These are phyloP conservation scores for Breviolum minutum DNA, from an alignment of 73 alveolate species.

Conservation along the genomic window DNA sequence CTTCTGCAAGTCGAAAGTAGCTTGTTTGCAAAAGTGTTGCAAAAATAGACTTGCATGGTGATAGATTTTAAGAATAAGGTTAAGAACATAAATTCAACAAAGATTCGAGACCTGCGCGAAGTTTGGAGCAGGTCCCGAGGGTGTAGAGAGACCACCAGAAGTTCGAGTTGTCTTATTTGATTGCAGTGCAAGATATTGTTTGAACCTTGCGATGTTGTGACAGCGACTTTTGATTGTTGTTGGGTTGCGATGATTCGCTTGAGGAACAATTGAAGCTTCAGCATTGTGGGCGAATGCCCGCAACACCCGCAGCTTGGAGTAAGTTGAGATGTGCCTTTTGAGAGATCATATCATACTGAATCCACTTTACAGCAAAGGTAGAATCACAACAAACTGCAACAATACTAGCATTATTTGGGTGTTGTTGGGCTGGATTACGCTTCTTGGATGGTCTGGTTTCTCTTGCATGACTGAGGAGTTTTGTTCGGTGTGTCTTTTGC, in stretches of 20 bases:
- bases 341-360: no score
- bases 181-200: not conserved
- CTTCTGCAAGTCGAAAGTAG: constrained; percentile 89
- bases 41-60: no score
- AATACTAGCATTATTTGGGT: no score
- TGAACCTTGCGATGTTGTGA: no score
- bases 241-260: not conserved
- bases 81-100: no score
- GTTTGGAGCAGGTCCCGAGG: not conserved
- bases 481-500: constrained; percentile 88
- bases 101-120: not conserved
- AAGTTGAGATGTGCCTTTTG: not conserved
- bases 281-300: constrained; percentile 51
- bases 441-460: not conserved
- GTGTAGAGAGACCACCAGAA: not conserved
- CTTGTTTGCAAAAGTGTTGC: not conserved
- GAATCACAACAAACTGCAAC: no score
- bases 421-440: no score
- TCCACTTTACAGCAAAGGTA: no score
- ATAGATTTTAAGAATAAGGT: not conserved
- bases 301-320: constrained; percentile 22
- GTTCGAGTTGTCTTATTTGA: no score
- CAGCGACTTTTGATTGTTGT: not conserved
- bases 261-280: constrained; percentile 82
- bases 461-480: not conserved